These are phyloP conservation scores for Beauveria brongniartii DNA, from an alignment of 2,329 filamentous ascomycete species.

Conservation along the genomic window DNA sequence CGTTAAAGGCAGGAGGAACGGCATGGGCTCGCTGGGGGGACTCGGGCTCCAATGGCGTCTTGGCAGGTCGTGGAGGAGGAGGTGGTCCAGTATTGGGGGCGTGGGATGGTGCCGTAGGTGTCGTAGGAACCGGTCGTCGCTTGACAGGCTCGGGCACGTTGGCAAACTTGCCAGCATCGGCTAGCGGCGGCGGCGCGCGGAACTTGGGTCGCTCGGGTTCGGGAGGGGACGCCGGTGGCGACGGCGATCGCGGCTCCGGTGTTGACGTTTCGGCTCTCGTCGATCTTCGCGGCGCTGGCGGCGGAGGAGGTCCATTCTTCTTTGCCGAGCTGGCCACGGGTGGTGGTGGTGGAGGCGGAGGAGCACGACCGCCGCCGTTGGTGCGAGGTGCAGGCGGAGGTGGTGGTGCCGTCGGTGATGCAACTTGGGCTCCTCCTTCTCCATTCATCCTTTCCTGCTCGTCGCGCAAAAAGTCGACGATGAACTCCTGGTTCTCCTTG, in stretches of 20 bases:
- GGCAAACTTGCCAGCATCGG: slow-evolving; percentile 84
- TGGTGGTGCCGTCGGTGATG: slow-evolving; percentile 18
- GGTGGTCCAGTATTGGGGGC: slow-evolving; percentile 24
- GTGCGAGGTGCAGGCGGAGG: slow-evolving; percentile 21
- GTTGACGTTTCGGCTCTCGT: slow-evolving; percentile 47
- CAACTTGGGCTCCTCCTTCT: neutral
- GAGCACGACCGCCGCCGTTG: slow-evolving; percentile 21
- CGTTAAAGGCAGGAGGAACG: slow-evolving; percentile 73
- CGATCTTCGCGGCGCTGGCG: slow-evolving; percentile 53
- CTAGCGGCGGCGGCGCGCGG: slow-evolving; percentile 76
- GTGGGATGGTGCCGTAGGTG: slow-evolving; percentile 19
- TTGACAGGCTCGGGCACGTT: slow-evolving; percentile 34
- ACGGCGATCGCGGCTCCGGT: slow-evolving; percentile 63
- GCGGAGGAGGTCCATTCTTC: slow-evolving; percentile 41
- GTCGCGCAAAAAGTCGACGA: slow-evolving; percentile 54
- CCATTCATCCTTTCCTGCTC: slow-evolving; percentile 37
- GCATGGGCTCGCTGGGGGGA: slow-evolving; percentile 52
- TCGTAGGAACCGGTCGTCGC: slow-evolving; percentile 19
- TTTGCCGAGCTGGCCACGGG: slow-evolving; percentile 16
- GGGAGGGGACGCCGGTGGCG: slow-evolving; percentile 29
- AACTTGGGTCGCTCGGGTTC: slow-evolving; percentile 51
- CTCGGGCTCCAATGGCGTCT: slow-evolving; percentile 59
- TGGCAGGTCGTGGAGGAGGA: slow-evolving; percentile 45
- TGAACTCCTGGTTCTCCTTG: slow-evolving; percentile 60
- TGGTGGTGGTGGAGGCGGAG: slow-evolving; percentile 25